Conservation (phyloP, 768 basidiomycete species). For the Agrocybe praecox region DNA sequence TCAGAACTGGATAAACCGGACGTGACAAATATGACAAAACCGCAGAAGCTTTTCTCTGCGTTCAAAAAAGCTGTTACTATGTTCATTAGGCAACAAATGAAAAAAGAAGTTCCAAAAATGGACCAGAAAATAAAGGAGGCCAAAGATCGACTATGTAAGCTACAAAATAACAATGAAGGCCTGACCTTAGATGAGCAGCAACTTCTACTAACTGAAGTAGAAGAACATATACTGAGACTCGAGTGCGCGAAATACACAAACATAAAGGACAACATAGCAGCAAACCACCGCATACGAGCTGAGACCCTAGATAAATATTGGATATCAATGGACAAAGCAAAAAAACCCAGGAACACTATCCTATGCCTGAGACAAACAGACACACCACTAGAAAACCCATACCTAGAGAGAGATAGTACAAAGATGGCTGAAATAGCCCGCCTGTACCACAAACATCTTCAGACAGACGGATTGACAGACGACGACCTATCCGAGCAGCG, state of each 20-base stretch:
- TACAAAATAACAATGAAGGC: too few species aligned
- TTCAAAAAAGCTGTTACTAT: neutral
- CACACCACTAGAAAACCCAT: neutral
- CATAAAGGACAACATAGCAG: neutral
- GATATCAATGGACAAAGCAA: conserved; percentile 2
- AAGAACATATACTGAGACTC: too few species aligned
- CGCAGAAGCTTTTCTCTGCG: neutral
- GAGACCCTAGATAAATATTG: conserved; percentile 7
- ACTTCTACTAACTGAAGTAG: too few species aligned
- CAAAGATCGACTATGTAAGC: neutral
- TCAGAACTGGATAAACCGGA: neutral
- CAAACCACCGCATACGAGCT: neutral
- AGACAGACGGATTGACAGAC: neutral
- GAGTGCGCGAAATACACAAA: neutral
- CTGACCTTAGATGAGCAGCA: too few species aligned
- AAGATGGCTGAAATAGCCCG: conserved; percentile 3
- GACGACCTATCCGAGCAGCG: too few species aligned
- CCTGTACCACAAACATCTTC: conserved; percentile 2
- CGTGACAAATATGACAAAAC: neutral
- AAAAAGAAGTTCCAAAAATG: neutral
- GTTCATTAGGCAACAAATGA: neutral
- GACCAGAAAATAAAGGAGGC: neutral
- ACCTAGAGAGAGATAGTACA: neutral
- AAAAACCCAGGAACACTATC: conserved; percentile 2
- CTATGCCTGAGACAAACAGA: neutral